Base-by-base conservation (phyloP, 305 asterid species). In the Fraxinus latifolia region DNA sequence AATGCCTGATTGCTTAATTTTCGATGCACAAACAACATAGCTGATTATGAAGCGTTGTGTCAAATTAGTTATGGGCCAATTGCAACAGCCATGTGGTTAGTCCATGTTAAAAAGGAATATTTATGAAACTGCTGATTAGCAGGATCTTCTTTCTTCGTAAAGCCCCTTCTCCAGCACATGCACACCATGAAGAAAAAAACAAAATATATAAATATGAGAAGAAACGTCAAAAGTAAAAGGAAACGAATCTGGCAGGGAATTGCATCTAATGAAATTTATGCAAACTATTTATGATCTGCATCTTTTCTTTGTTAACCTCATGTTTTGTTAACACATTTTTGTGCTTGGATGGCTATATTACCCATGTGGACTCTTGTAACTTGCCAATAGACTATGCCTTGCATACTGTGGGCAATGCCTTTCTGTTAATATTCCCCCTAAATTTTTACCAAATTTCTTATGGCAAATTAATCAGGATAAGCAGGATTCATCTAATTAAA, bases 231-330 rank as follows among this genome's bases (percentile, higher is more conserved):
- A 17, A 71, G 47, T 32, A 71, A 71, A 71, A 71, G 76, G 76
- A 82, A 44, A 80, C 65, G 33, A 79, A 60, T 32, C 21, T 11
- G 27, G 74, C 27, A 33, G 29, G 71, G 58, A 32, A 27, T 80
- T 25, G 77, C 81, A 79, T 60, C 71, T 82, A 17, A 31, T 86
- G 80, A 78, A 78, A 55, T 74, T 80, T 14, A 7, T 60, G 29
- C 34, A 74, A 14, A 39, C 9, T 27, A 74, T 77, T 71, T 32
- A 15, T 67, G 76, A 55, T 53, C 76, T 68, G 75, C 85, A 60
- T 31, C n/a, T 15, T 60, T 79, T 75, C 25, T 50, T 29, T 75
- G 79, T 74, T 73, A 33, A 25, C 72, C 75, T 65, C 65, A 5
- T 71, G 76, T 12, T 42, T 36, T 21, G 29, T 72, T 65, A 53